phyloP scores from a whole-genome alignment of 2,329 filamentous ascomycete species.

The Torrubiella hemipterigena region DNA sequence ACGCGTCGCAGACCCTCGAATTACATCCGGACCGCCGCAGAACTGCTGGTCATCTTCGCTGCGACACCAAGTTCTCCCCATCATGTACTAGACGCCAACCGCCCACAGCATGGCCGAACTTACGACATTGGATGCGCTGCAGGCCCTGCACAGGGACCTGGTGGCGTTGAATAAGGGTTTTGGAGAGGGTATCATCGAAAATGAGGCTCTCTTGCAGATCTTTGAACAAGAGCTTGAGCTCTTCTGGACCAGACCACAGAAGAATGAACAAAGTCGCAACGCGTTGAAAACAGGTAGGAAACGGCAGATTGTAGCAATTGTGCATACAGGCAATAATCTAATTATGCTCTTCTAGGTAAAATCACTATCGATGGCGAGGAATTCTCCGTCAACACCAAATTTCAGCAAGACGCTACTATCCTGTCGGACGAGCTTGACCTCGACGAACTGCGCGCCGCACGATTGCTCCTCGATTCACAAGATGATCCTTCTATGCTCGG shows the following conservation, averaged over 20 bases:
- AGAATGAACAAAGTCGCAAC: constrained; percentile 65
- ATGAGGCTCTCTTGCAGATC: constrained; percentile 56
- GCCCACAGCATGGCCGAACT: constrained; percentile 60
- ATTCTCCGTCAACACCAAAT: constrained; percentile 75
- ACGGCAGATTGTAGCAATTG: neutral
- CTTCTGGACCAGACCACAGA: constrained; percentile 63
- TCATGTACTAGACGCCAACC: constrained; percentile 33
- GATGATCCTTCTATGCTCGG: constrained; percentile 57
- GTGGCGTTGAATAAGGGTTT: constrained; percentile 61
- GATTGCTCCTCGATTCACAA: constrained; percentile 62
- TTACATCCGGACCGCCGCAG: constrained; percentile 7
- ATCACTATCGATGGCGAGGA: constrained; percentile 60
- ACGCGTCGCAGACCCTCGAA: constrained; percentile 13
- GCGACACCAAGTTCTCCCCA: constrained; percentile 17
- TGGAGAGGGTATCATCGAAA: constrained; percentile 48
- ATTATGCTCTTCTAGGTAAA: constrained; percentile 46
- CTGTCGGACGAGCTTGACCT: constrained; percentile 82
- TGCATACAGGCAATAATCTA: constrained; percentile 1
- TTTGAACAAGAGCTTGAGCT: constrained; percentile 61
- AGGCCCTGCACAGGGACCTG: constrained; percentile 78
- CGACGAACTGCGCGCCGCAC: constrained; percentile 76
- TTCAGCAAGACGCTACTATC: constrained; percentile 69
- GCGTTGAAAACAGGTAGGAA: constrained; percentile 50
- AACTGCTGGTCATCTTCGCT: too few relatives aligned
- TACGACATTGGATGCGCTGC: constrained; percentile 63